Evolutionary conservation across 2,329 filamentous ascomycete genomes (phyloP).

Genomic region (Penicillium sp.): DNA sequence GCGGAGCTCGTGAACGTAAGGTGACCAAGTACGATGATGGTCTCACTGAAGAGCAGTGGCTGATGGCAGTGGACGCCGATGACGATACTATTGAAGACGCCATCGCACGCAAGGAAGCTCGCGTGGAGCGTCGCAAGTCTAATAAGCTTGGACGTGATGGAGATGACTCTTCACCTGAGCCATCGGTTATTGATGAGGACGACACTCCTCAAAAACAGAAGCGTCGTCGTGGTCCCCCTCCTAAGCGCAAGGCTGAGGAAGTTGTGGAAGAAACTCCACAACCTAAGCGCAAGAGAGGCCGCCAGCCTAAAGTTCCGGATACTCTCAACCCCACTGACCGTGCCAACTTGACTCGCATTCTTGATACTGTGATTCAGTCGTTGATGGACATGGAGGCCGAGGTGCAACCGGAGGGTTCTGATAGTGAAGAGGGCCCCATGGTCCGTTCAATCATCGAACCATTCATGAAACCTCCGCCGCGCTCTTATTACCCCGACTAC

Average conservation of each 20-base stretch:
- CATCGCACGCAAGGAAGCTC: conserved; percentile 82
- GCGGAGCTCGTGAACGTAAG: conserved; percentile 91
- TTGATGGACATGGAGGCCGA: conserved; percentile 84
- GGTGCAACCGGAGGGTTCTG: conserved; percentile 51
- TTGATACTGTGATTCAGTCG: conserved; percentile 73
- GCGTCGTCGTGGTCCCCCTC: conserved; percentile 73
- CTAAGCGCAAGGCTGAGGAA: conserved; percentile 85
- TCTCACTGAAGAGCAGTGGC: conserved; percentile 97
- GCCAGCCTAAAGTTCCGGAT: conserved; percentile 67
- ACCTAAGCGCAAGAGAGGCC: conserved; percentile 72
- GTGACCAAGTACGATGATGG: conserved; percentile 95
- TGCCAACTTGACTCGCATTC: conserved; percentile 71
- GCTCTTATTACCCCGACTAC: conserved; percentile 89
- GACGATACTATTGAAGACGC: conserved; percentile 93
- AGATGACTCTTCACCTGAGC: conserved; percentile 63
- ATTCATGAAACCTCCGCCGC: conserved; percentile 87
- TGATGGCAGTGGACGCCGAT: conserved; percentile 95
- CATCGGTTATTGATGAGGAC: conserved; percentile 74
- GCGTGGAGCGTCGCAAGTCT: conserved; percentile 72
- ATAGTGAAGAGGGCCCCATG: conserved; percentile 52
- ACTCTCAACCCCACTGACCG: conserved; percentile 69
- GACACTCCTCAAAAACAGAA: conserved; percentile 75
- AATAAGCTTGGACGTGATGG: conserved; percentile 67
- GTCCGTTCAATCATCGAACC: conserved; percentile 87
- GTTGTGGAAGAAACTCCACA: conserved; percentile 74